phyloP scores from a whole-genome alignment of 768 basidiomycete genomes.

The Favolaschia claudopus region DNA sequence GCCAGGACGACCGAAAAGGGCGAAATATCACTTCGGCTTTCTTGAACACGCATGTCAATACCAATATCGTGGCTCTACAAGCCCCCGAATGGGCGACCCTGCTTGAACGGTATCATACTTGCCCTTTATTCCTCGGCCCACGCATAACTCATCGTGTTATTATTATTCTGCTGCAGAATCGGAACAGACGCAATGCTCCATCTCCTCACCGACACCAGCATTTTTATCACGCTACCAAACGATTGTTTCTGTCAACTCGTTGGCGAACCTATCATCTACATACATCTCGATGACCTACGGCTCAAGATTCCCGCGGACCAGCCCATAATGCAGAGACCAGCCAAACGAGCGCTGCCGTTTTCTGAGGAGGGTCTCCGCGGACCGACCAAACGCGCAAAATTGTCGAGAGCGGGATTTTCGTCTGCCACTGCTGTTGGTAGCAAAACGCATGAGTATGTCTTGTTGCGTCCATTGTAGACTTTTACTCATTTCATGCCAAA shows the following conservation, averaged over 20 bases:
- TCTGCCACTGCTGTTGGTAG: background rate
- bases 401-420: conserved; percentile 13
- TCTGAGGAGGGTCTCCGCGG: conserved; percentile 12
- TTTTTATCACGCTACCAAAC: conserved; percentile 84
- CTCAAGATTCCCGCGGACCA: conserved; percentile 19
- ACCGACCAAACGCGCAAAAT: conserved; percentile 41
- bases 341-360: conserved; percentile 18
- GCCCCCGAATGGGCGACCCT: conserved; percentile 72
- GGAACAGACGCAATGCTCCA: conserved; percentile 82
- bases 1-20: conserved; percentile 48
- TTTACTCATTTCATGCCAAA: background rate
- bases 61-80: conserved; percentile 72
- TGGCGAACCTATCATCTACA: conserved; percentile 68
- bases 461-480: background rate
- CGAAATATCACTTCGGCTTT: conserved; percentile 52
- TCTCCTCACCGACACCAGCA: conserved; percentile 74
- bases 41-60: conserved; percentile 73
- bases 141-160: background rate
- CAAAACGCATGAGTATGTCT: conserved; percentile 15
- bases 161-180: conserved; percentile 54
- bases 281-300: conserved; percentile 33
- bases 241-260: conserved; percentile 86
- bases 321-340: conserved; percentile 5
- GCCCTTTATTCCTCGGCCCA: no score
- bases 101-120: conserved; percentile 68